These are phyloP conservation scores for Cladosporium sp. DNA, from an alignment of 2,329 filamentous ascomycete genomes.

Conservation along the genomic window DNA sequence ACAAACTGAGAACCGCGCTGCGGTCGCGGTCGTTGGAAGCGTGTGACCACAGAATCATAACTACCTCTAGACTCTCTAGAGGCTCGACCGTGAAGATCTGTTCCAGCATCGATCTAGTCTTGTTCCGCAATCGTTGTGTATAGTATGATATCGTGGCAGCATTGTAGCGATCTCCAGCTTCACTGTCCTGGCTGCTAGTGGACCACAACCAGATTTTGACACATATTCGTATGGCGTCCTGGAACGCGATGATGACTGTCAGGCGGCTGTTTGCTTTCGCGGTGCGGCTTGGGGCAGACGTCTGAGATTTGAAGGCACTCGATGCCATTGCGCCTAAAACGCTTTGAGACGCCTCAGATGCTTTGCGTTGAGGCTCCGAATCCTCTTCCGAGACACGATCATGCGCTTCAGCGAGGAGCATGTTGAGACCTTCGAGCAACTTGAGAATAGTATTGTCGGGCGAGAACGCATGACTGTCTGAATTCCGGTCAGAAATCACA, in stretches of 20 bases:
- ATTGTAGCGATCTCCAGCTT: conserved; percentile 57
- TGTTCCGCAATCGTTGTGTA: conserved; percentile 83
- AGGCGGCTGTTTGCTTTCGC: conserved; percentile 88
- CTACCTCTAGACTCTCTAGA: conserved; percentile 86
- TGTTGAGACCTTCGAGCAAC: conserved; percentile 86
- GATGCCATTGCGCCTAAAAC: conserved; percentile 63
- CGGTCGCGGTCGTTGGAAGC: conserved; percentile 34
- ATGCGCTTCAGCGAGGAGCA: conserved; percentile 81
- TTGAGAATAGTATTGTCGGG: conserved; percentile 26
- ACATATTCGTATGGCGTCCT: conserved; percentile 89
- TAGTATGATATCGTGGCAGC: conserved; percentile 81
- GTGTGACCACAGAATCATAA: conserved; percentile 76
- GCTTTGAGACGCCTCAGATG: conserved; percentile 7
- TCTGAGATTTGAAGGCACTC: conserved; percentile 78
- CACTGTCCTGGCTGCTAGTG: conserved; percentile 56
- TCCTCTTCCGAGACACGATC: conserved; percentile 72
- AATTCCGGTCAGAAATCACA: conserved; percentile 49
- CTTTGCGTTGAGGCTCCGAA: conserved; percentile 58
- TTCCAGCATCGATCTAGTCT: conserved; percentile 81
- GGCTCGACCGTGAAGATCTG: conserved; percentile 90
- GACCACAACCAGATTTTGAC: conserved; percentile 95
- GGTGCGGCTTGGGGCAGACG: conserved; percentile 62
- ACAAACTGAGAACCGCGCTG: conserved; percentile 71
- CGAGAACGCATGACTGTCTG: conserved; percentile 10
- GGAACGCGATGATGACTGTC: conserved; percentile 92